Percentiles rank a stretch among this genome's conserved stretches.
Conservation (phyloP, 2,329 filamentous ascomycete genomes). For the Arthrinium phaeospermum region DNA sequence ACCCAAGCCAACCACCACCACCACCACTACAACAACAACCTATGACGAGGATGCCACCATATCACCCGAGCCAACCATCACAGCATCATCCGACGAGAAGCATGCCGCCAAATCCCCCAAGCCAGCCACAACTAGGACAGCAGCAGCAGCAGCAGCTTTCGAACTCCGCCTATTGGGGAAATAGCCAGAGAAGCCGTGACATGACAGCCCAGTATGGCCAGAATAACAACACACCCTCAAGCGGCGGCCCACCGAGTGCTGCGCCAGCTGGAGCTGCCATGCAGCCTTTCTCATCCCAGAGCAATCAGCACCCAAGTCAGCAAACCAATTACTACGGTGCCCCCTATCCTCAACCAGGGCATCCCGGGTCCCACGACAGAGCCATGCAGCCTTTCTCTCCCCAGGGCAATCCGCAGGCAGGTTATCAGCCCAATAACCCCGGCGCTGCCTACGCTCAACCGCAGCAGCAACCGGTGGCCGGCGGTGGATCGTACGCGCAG, state of each 20-base stretch:
- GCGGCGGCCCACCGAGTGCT: background rate
- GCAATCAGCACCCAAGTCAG: too few relatives aligned
- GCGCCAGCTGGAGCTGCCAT: background rate
- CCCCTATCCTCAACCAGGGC: too few relatives aligned
- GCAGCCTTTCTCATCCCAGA: too few relatives aligned
- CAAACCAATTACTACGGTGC: too few relatives aligned
- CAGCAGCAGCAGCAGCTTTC: background rate
- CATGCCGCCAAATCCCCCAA: background rate
- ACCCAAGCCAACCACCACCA: background rate
- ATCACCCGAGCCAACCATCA: too few relatives aligned
- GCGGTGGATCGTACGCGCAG: background rate
- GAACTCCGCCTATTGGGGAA: background rate
- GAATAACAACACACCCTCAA: background rate
- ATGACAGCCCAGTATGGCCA: background rate
- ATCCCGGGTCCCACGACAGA: too few relatives aligned
- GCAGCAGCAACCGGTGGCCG: background rate
- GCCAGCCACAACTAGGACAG: background rate
- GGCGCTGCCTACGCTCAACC: background rate
- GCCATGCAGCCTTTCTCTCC: background rate
- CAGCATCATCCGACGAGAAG: background rate
- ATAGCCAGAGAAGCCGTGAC: background rate
- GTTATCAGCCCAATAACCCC: background rate
- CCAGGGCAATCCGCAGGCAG: background rate
- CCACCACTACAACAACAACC: too few relatives aligned
- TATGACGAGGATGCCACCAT: too few relatives aligned